Conservation (phyloP, 441 rosid species). For the Brassica hybrid region DNA sequence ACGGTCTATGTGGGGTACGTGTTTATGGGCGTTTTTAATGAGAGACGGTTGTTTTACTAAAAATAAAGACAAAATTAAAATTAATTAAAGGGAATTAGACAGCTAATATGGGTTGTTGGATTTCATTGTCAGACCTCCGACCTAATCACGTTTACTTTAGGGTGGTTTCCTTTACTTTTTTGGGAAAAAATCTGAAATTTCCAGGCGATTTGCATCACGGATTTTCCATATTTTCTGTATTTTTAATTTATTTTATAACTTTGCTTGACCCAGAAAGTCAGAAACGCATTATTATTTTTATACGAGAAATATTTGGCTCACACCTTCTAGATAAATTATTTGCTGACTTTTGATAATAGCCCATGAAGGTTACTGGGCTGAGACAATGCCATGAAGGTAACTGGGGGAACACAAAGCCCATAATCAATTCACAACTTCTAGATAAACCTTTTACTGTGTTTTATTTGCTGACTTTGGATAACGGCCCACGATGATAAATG, state of each 20-base stretch:
- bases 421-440: not conserved
- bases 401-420: not conserved
- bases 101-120: conserved; percentile 35
- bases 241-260: not conserved
- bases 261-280: not conserved
- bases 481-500: not conserved
- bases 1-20: conserved; percentile 33
- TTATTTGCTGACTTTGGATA: too few relatives aligned
- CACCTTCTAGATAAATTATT: conserved; percentile 2
- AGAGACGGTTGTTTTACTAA: conserved; percentile 39
- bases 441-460: too few relatives aligned
- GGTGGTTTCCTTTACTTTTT: too few relatives aligned
- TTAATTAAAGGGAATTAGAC: not conserved
- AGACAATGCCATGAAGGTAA: too few relatives aligned
- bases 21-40: conserved; percentile 24
- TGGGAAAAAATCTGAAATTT: not conserved
- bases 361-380: not conserved
- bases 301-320: not conserved
- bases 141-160: conserved; percentile 32
- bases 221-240: conserved; percentile 14
- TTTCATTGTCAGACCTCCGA: conserved; percentile 19
- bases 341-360: not conserved
- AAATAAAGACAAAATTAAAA: too few relatives aligned
- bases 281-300: not conserved
- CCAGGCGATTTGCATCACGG: conserved; percentile 28